phyloP scores from a whole-genome alignment of 441 rosid species.

The Populus hybrid region DNA sequence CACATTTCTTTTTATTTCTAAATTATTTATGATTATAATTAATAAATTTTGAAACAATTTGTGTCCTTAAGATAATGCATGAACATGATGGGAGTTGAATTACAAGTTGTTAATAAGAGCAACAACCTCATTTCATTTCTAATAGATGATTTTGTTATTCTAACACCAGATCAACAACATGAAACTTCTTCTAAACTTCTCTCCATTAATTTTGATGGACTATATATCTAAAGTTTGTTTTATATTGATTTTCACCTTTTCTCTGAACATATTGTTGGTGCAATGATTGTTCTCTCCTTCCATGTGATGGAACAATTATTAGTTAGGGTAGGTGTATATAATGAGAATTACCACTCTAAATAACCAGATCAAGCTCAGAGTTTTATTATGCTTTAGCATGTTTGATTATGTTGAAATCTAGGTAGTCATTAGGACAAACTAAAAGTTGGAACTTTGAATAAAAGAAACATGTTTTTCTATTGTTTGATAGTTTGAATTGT shows the following conservation, averaged over 20 bases:
- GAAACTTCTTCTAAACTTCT: constrained; percentile 81
- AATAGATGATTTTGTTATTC: constrained; percentile 62
- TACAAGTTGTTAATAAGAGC: constrained; percentile 75
- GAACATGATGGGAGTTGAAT: constrained; percentile 75
- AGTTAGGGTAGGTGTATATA: too few species aligned
- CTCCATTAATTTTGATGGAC: constrained; percentile 83
- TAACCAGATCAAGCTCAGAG: too few species aligned
- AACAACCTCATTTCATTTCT: constrained; percentile 66
- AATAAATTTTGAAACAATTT: too few species aligned
- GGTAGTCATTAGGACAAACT: not conserved
- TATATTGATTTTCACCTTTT: not conserved
- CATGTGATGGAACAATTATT: not conserved
- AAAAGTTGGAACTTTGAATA: not conserved
- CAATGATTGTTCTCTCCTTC: not conserved
- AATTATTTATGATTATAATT: too few species aligned
- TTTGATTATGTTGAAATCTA: too few species aligned
- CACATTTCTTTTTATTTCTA: too few species aligned
- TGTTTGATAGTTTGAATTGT: too few species aligned
- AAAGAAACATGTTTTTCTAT: not conserved
- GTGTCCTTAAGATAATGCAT: too few species aligned
- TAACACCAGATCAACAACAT: constrained; percentile 71
- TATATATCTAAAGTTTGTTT: constrained; percentile 49
- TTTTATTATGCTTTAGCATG: too few species aligned
- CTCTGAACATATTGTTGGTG: not conserved
- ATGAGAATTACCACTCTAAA: too few species aligned